Percentiles rank a stretch among this genome's conserved stretches.
phyloP scores from a whole-genome alignment of 345 rosid species.

The Erodium maritimum region DNA sequence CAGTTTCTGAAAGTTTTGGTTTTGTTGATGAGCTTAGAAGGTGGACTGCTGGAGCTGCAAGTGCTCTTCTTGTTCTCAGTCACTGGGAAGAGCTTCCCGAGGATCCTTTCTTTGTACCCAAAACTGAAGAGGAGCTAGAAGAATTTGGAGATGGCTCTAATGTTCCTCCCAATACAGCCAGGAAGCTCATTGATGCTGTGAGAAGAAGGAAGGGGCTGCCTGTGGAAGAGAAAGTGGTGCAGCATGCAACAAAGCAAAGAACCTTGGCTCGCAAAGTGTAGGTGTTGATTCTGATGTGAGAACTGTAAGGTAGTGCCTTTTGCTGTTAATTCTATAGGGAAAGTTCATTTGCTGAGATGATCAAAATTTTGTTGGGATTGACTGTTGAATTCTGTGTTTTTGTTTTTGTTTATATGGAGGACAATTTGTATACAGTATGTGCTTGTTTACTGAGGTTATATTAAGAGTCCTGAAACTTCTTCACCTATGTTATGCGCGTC shows the following conservation, averaged over 20 bases:
- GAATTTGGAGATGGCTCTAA: slow-evolving; percentile 79
- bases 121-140: slow-evolving; percentile 77
- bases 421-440: no score
- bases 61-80: slow-evolving; percentile 77
- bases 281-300: neutral
- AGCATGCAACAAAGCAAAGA: slow-evolving; percentile 77
- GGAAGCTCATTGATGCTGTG: slow-evolving; percentile 70
- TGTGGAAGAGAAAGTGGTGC: slow-evolving; percentile 84
- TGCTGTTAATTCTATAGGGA: slow-evolving; percentile 8
- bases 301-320: neutral
- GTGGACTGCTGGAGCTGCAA: slow-evolving; percentile 80
- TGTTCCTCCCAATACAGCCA: slow-evolving; percentile 67
- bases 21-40: slow-evolving; percentile 77
- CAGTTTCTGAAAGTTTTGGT: slow-evolving; percentile 81
- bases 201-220: slow-evolving; percentile 72
- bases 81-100: slow-evolving; percentile 82
- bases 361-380: slow-evolving; percentile 73
- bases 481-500: no score
- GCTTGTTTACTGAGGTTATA: no score
- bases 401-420: no score
- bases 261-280: slow-evolving; percentile 71
- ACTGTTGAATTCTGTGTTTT: slow-evolving; percentile 21
- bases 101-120: slow-evolving; percentile 86
- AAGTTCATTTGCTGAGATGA: slow-evolving; percentile 62
- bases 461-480: no score